Evolutionary conservation across 2,329 filamentous ascomycete genomes (phyloP).

Genomic region (Acrodontium crateriforme): DNA sequence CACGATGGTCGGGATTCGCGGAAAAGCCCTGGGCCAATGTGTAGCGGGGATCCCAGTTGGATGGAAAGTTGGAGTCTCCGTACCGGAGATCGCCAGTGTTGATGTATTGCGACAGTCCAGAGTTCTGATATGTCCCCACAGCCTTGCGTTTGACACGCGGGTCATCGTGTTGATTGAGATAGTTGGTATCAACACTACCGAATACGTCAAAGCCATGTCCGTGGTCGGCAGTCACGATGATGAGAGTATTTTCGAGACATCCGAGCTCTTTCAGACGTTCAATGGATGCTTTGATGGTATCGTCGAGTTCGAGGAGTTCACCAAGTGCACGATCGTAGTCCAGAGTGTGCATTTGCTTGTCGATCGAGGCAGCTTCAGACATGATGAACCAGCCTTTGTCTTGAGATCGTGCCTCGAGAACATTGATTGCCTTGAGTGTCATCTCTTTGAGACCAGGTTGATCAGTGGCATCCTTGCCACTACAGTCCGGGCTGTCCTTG

Average conservation of each 20-base stretch:
- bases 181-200: constrained; percentile 67
- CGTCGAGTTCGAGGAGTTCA: constrained; percentile 73
- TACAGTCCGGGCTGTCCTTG: constrained; percentile 56
- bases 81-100: constrained; percentile 48
- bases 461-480: constrained; percentile 50
- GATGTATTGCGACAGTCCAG: constrained; percentile 63
- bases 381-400: constrained; percentile 71
- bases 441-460: constrained; percentile 78
- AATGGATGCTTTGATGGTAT: constrained; percentile 65
- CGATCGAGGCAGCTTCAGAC: constrained; percentile 72
- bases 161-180: constrained; percentile 49
- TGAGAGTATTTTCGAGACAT: constrained; percentile 59
- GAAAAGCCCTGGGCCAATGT: constrained; percentile 60
- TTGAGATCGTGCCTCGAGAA: constrained; percentile 44
- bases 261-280: constrained; percentile 52
- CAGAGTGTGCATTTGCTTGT: constrained; percentile 79
- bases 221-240: constrained; percentile 76
- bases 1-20: constrained; percentile 60
- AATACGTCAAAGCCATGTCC: constrained; percentile 83
- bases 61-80: constrained; percentile 61
- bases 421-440: constrained; percentile 74
- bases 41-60: constrained; percentile 75
- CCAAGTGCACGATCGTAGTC: constrained; percentile 79
- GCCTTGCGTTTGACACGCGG: constrained; percentile 64
- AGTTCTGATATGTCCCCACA: constrained; percentile 58